These are phyloP conservation scores for Microstegium vimineum DNA, from an alignment of 176 grass and related monocot species.

Conservation along the genomic window DNA sequence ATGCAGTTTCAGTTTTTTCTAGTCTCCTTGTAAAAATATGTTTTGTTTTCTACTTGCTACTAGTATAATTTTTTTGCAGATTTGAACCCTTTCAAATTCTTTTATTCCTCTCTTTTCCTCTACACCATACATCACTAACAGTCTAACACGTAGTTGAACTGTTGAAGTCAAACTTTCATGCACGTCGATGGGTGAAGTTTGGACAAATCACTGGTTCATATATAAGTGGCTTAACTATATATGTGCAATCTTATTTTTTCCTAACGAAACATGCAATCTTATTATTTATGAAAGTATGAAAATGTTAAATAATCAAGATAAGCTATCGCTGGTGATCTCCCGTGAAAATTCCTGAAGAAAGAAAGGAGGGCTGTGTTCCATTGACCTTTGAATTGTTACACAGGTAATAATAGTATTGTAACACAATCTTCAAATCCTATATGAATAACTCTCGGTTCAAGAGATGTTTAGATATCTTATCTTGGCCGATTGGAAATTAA, in stretches of 20 bases:
- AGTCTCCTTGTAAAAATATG: neutral
- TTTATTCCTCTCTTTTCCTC: neutral
- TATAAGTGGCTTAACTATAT: neutral
- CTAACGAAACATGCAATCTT: neutral
- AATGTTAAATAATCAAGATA: neutral
- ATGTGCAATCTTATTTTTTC: neutral
- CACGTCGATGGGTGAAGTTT: neutral
- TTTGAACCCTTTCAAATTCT: neutral
- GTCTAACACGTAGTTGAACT: too few species aligned
- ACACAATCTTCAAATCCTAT: neutral
- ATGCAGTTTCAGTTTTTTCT: neutral
- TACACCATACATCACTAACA: neutral
- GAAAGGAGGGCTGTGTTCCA: neutral
- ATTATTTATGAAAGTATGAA: neutral
- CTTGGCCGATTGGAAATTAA: conserved; percentile 28
- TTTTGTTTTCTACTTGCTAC: neutral
- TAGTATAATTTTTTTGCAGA: neutral
- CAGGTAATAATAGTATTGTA: conserved; percentile 7
- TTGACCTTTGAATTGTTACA: conserved; percentile 8
- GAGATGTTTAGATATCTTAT: conserved; percentile 10
- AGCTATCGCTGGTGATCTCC: neutral
- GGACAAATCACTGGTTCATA: neutral
- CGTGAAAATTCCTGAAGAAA: conserved; percentile 7
- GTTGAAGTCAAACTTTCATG: neutral
- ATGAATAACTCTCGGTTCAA: neutral